Evolutionary conservation across 192 early-diverging fungal species (phyloP).

Genomic region (Coemansia sp.): DNA sequence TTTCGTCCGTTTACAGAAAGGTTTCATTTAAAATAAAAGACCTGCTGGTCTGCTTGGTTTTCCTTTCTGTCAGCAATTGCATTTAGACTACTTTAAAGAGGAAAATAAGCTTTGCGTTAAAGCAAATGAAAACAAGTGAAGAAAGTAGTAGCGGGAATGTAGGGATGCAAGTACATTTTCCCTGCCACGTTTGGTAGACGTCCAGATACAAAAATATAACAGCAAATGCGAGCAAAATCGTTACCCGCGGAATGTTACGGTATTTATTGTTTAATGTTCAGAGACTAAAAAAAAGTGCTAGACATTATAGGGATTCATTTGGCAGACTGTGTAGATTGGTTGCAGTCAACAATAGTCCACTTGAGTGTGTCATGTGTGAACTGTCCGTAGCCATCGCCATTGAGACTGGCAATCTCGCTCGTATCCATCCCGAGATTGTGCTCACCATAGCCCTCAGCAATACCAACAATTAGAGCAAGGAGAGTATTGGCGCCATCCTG

Average conservation of each 20-base stretch:
- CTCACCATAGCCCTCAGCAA: constrained; percentile 8
- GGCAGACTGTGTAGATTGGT: not conserved
- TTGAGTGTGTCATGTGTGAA: not conserved
- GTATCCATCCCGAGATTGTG: not conserved
- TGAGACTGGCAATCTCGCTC: not conserved
- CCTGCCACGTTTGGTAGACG: not conserved
- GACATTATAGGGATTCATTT: too few relatives aligned
- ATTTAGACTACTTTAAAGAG: too few relatives aligned
- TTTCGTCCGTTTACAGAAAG: too few relatives aligned
- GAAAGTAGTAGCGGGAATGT: not conserved
- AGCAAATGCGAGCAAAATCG: not conserved
- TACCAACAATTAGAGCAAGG: constrained; percentile 3
- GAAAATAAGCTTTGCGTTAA: not conserved
- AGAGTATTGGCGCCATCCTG: not conserved
- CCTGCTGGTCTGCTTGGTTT: too few relatives aligned
- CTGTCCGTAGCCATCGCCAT: not conserved
- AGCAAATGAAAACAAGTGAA: not conserved
- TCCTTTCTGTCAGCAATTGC: too few relatives aligned
- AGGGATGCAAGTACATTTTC: not conserved
- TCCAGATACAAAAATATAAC: not conserved
- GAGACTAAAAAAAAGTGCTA: not conserved
- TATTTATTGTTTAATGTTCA: not conserved
- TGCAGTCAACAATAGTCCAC: not conserved
- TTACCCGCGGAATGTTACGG: not conserved
- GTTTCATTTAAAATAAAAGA: too few relatives aligned